A percentile compares a stretch with the other conserved stretches of the same genome.
These are phyloP conservation scores for Plasmodium gonderi DNA, from an alignment of 169 alveolate genomes.

Conservation along the genomic window DNA sequence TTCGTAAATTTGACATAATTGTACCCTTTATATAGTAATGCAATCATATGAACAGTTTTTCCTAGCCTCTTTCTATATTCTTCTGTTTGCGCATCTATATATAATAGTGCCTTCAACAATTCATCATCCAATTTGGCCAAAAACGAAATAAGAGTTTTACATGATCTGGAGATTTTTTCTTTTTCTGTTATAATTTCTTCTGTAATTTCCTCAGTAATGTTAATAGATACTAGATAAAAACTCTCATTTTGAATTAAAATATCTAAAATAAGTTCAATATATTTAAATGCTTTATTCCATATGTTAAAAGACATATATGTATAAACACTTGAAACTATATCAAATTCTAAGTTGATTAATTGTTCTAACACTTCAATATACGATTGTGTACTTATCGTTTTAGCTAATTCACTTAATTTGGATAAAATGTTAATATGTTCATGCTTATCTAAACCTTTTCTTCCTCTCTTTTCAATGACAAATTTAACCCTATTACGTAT, in stretches of 20 bases:
- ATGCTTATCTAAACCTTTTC: conserved; percentile 90
- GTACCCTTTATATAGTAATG: conserved; percentile 80
- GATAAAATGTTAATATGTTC: conserved; percentile 89
- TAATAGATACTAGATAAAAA: conserved; percentile 78
- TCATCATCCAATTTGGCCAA: conserved; percentile 89
- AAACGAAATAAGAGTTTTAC: conserved; percentile 86
- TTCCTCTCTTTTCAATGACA: conserved; percentile 91
- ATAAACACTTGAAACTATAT: conserved; percentile 89
- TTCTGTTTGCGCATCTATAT: conserved; percentile 89
- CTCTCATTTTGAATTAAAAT: conserved; percentile 81
- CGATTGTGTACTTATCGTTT: conserved; percentile 83
- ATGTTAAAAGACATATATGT: conserved; percentile 85
- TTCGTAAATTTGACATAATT: conserved; percentile 78
- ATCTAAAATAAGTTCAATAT: conserved; percentile 83
- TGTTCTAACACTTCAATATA: conserved; percentile 90
- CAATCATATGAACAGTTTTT: conserved; percentile 83
- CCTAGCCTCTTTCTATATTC: conserved; percentile 87
- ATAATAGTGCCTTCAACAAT: conserved; percentile 87
- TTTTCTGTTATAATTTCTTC: conserved; percentile 61
- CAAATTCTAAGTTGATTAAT: conserved; percentile 90
- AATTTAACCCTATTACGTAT: conserved; percentile 86
- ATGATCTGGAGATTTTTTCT: conserved; percentile 72
- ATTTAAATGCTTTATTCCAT: conserved; percentile 87
- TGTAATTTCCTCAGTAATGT: conserved; percentile 64
- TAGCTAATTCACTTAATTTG: conserved; percentile 88